Percentiles rank a stretch among this genome's conserved stretches.
These are phyloP conservation scores for Penicillium lagena DNA, from an alignment of 495 filamentous ascomycete genomes.

Conservation along the genomic window DNA sequence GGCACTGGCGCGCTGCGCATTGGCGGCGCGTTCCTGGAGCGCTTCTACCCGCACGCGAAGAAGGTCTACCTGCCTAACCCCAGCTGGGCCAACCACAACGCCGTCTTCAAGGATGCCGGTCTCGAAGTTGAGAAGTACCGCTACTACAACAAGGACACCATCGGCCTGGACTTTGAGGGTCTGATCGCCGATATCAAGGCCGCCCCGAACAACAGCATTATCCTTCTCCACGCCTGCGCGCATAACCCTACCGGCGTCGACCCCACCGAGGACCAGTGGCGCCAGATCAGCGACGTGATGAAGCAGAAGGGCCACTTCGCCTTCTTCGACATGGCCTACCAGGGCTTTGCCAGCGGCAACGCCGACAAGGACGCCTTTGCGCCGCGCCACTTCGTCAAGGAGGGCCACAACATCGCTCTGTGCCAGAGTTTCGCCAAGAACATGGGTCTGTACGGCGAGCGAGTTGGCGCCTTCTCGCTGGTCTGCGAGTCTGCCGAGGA, in stretches of 20 bases:
- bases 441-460: slow-evolving; percentile 99
- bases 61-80: slow-evolving; percentile 92
- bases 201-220: slow-evolving; percentile 77
- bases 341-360: slow-evolving; percentile 93
- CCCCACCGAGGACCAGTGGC: slow-evolving; percentile 89
- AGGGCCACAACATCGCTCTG: slow-evolving; percentile 85
- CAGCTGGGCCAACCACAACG: slow-evolving; percentile 97
- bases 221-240: slow-evolving; percentile 94
- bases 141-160: slow-evolving; percentile 99
- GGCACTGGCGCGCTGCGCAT: slow-evolving; percentile 94
- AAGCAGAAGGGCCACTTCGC: slow-evolving; percentile 86
- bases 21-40: slow-evolving; percentile 84
- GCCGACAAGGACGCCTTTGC: slow-evolving; percentile 90
- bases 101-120: slow-evolving; percentile 90
- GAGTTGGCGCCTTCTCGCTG: slow-evolving; percentile 93
- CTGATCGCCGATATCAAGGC: slow-evolving; percentile 86
- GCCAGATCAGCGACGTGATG: slow-evolving; percentile 80
- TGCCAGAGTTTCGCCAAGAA: slow-evolving; percentile 99
- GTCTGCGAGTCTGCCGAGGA: slow-evolving; percentile 78
- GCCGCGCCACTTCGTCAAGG: slow-evolving; percentile 80
- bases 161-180: slow-evolving; percentile 94
- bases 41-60: slow-evolving; percentile 85
- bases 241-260: slow-evolving; percentile 99
- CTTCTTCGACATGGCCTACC: slow-evolving; percentile 99
- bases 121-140: slow-evolving; percentile 88